Conservation (phyloP, 2,329 filamentous ascomycete genomes). For the Aspergillus sp. region DNA sequence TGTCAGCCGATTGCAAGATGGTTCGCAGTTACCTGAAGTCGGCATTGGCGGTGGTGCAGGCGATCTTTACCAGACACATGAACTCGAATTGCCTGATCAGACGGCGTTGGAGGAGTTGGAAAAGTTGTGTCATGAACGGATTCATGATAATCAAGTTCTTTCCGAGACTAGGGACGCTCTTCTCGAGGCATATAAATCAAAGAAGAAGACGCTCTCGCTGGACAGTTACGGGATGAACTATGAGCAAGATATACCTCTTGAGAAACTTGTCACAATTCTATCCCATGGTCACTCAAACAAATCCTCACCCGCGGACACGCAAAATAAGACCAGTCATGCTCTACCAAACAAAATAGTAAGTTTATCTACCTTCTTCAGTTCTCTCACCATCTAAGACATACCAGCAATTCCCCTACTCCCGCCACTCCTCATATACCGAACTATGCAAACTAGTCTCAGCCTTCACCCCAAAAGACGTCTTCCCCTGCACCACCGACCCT, state of each 20-base stretch:
- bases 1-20: constrained; percentile 52
- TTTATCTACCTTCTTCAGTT: background rate
- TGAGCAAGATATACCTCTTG: constrained; percentile 30
- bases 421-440: constrained; percentile 80
- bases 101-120: constrained; percentile 46
- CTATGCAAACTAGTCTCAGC: constrained; percentile 60
- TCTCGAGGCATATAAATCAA: constrained; percentile 24
- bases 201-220: constrained; percentile 28
- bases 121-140: constrained; percentile 41
- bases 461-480: constrained; percentile 67
- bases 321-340: constrained; percentile 1
- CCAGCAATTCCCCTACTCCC: constrained; percentile 69
- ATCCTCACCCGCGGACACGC: background rate
- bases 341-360: constrained; percentile 30
- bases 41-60: constrained; percentile 73
- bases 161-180: constrained; percentile 24
- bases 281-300: constrained; percentile 14
- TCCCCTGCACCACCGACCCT: constrained; percentile 68
- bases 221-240: constrained; percentile 31
- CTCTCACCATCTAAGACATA: constrained; percentile 4
- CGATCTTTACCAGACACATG: constrained; percentile 60
- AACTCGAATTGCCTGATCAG: constrained; percentile 52
- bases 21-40: constrained; percentile 59
- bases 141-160: constrained; percentile 21
- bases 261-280: constrained; percentile 27